phyloP scores from a whole-genome alignment of 2,329 filamentous ascomycete species.

The Xenosphaeropsis pyriputrescens region DNA sequence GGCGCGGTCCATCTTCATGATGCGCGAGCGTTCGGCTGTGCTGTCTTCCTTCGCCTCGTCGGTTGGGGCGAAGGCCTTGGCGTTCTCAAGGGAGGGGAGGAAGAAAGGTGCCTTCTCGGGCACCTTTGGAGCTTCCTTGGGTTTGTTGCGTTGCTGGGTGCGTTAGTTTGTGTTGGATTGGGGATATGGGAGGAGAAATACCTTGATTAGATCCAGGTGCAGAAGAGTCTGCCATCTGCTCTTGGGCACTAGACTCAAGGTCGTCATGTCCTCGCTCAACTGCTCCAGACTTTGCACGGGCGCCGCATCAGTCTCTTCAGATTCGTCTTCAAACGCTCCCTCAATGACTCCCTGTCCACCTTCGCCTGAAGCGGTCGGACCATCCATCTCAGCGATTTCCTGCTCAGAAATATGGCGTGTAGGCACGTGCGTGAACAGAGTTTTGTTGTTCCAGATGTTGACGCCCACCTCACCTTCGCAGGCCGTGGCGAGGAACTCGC shows the following conservation, averaged over 20 bases:
- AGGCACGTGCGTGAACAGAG: slow-evolving; percentile 77
- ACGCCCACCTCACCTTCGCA: slow-evolving; percentile 73
- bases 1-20: slow-evolving; percentile 49
- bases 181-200: slow-evolving; percentile 8
- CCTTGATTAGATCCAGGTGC: slow-evolving; percentile 74
- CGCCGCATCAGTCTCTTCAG: slow-evolving; percentile 34
- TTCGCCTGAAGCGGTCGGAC: slow-evolving; percentile 71
- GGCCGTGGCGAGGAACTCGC: slow-evolving; percentile 87
- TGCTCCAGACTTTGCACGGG: slow-evolving; percentile 53
- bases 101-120: slow-evolving; percentile 96
- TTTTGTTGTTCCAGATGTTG: slow-evolving; percentile 92
- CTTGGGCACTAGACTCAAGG: slow-evolving; percentile 77
- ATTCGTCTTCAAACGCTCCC: slow-evolving; percentile 51
- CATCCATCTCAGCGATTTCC: slow-evolving; percentile 48
- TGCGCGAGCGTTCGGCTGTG: slow-evolving; percentile 43
- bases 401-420: slow-evolving; percentile 73
- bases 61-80: slow-evolving; percentile 5
- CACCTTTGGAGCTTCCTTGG: slow-evolving; percentile 77
- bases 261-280: slow-evolving; percentile 70
- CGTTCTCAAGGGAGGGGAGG: slow-evolving; percentile 49
- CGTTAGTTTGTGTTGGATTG: slow-evolving; percentile 5
- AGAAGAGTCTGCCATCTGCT: slow-evolving; percentile 89
- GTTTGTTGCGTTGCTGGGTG: slow-evolving; percentile 74
- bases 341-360: slow-evolving; percentile 63
- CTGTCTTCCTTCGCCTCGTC: slow-evolving; percentile 17